A percentile compares a stretch with the other conserved stretches of the same genome.
Conservation (phyloP, 495 filamentous ascomycete genomes). For the Darksidea phi region DNA sequence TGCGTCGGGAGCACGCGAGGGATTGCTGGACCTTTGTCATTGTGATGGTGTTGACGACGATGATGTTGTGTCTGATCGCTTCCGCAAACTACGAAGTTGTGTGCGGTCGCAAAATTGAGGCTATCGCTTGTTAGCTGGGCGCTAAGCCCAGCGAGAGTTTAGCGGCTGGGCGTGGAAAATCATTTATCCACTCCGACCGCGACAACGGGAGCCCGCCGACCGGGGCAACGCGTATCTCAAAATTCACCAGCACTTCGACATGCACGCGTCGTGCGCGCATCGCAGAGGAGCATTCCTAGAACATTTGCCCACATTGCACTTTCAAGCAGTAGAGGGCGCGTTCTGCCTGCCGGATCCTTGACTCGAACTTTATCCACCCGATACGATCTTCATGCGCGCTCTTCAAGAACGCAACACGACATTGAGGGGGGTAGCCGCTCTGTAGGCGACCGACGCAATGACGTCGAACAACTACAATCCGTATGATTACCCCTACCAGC, state of each 20-base stretch:
- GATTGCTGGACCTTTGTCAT: slow-evolving; percentile 59
- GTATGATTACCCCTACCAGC: slow-evolving; percentile 26
- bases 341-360: background rate
- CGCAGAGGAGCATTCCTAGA: background rate
- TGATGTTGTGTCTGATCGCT: slow-evolving; percentile 21
- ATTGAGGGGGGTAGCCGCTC: background rate
- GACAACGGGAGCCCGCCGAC: background rate
- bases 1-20: slow-evolving; percentile 67
- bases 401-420: background rate
- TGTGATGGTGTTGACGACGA: slow-evolving; percentile 24
- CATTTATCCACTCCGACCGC: background rate
- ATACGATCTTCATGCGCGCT: slow-evolving; percentile 2
- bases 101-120: slow-evolving; percentile 16
- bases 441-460: background rate
- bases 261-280: slow-evolving; percentile 1
- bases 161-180: slow-evolving; percentile 9
- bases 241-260: background rate
- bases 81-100: slow-evolving; percentile 20
- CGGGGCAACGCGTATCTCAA: background rate
- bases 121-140: slow-evolving; percentile 16
- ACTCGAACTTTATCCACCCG: slow-evolving; percentile 6
- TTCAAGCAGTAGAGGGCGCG: background rate
- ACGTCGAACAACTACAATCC: slow-evolving; percentile 19
- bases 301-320: background rate
- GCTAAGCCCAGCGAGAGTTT: background rate